Base-by-base conservation (phyloP, 176 grass and related monocot species). In the Tillandsia leiboldiana region DNA sequence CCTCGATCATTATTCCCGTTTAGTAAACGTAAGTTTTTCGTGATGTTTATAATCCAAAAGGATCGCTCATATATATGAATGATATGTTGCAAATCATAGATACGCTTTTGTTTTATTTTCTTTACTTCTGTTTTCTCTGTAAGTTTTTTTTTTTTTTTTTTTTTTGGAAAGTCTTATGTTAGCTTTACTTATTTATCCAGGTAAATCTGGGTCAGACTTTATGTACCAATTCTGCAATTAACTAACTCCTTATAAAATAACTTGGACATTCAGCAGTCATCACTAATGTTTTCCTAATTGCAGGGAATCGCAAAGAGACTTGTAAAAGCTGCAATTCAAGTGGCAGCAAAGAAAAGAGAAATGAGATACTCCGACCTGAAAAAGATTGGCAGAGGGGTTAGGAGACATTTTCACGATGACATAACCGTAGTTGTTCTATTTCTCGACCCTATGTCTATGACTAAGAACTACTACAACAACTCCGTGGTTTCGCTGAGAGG, bases 331-430 rank as follows among this genome's bases (percentile, higher is more conserved):
- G 81, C 70, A 24, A 5, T 84, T 15, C 57, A 70, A 17, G 68
- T 52, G 48, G 77, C 81, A 51, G 80, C 81, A 47, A 62, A 69
- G 50, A 87, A 80, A 69, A 80, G 81, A 18, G 72, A 83, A 48
- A 68, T 83, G 81, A 66, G 72, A 2, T 87, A 80, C 71, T 75
- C 77, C 20, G 80, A 80, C 58, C 20, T 87, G 53, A 83, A 72
- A 72, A 73, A 77, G 51, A 72, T 83, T 26, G 54, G 72, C 2
- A 76, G 72, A 17, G 61, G 70, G 23, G 62, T 79, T 50, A 80
- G 76, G 77, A 78, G 85, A 50, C 74, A 83, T 53, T 80, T 83
- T 72, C 85, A 87, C 33, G 85, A 87, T 74, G 81, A 87, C 57
- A 87, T 87, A 58, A 87, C 77, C 28, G 73, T 88, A 26, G 53